Evolutionary conservation across 345 rosid genomes (phyloP).

Genomic region (Boechera stricta): DNA sequence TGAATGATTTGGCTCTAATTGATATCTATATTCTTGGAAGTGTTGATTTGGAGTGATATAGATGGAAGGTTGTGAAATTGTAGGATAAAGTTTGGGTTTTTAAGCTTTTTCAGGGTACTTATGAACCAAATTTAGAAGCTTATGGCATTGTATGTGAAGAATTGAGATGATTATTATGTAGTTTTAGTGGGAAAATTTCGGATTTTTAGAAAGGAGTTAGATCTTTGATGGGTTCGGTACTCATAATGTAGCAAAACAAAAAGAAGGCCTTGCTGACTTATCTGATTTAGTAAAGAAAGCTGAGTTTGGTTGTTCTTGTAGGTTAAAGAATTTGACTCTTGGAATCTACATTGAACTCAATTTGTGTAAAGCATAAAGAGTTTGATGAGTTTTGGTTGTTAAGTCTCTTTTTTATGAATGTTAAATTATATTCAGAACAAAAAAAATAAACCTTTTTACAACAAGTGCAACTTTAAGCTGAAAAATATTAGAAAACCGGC

Average conservation of each 20-base stretch:
- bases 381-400: not conserved
- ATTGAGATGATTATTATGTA: not conserved
- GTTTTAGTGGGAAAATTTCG: not conserved
- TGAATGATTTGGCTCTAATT: constrained; percentile 15
- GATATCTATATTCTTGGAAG: constrained; percentile 25
- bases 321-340: constrained; percentile 21
- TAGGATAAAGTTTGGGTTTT: constrained; percentile 13
- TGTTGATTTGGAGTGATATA: constrained; percentile 14
- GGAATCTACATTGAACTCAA: not conserved
- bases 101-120: not conserved
- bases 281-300: not conserved
- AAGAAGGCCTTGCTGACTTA: not conserved
- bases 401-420: not conserved
- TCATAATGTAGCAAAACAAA: not conserved
- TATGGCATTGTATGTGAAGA: not conserved
- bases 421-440: too few species aligned
- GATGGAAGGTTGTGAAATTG: constrained; percentile 17
- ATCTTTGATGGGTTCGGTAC: not conserved
- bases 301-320: constrained; percentile 20
- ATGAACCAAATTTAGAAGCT: not conserved
- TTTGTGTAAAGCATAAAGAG: not conserved
- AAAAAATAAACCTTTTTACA: too few species aligned
- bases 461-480: too few species aligned
- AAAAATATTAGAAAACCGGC: too few species aligned
- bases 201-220: not conserved